Base-by-base conservation (phyloP, 805 yeast genomes). In the Kluyveromyces aestuarii region DNA sequence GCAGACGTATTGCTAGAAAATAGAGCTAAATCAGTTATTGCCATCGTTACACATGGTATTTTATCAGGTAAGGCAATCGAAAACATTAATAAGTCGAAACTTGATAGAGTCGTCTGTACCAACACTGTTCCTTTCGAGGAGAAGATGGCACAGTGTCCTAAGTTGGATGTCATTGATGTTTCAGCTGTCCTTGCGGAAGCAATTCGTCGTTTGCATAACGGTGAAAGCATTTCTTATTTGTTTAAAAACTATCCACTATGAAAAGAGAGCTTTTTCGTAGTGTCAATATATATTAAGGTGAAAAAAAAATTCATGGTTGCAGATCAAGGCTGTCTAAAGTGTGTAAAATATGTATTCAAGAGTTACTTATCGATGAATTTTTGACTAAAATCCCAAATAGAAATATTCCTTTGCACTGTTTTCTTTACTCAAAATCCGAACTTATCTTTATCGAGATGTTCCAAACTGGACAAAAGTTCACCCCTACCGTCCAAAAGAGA, bases 21-120 rank as follows among this genome's bases (percentile, higher is more conserved):
- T 58, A 76, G 76, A 35, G 93, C 91, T 42, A 72, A 79, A 58
- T 74, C 80, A 49, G 93, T 86, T 38, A 78, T 86, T 58, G 91
- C 93, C 33, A 82, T 86, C 53, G 89, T 85, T 17, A 85, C 93
- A 2, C 95, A 85, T 62, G 95, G 93, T 53, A 80, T 85, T 14
- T 72, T 85, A 50, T 78, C 86, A 25, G 88, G 88, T 45, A 81
- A 80, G 52, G 93, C 93, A 42, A 76, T 83, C 49, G 74, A 76
- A 48, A 86, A 81, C 59, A 76, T 86, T 56, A 84, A 83, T 61
- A 79, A 77, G 55, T 80, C 87, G 40, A 80, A 77, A 58, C 70
- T 86, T 55, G 79, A 79, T 57, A 78, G 74, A 60, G 82, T 86
- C 16, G 84, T 85, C 40, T 84, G 91, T 62, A 85, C 93, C 13